Conservation (phyloP, 78 protist species). For the Planoprotostelium fungivorum region DNA sequence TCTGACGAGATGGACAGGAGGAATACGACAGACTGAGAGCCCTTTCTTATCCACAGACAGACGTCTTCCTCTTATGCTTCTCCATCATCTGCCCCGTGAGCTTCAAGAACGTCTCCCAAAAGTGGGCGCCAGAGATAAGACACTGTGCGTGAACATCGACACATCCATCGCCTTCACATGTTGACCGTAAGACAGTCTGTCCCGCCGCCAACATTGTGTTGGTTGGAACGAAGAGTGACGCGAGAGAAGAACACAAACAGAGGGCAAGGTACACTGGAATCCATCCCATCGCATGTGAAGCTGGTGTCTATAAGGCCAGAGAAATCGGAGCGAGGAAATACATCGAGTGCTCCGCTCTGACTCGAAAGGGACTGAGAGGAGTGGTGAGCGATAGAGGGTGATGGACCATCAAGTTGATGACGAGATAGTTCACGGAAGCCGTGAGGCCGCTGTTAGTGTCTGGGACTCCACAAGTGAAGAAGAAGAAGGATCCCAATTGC, state of each 20-base stretch:
- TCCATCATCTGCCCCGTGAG: slow-evolving; percentile 72
- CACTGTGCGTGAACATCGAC: slow-evolving; percentile 36
- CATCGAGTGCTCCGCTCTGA: slow-evolving; percentile 84
- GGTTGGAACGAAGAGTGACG: neutral
- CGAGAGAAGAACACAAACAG: neutral
- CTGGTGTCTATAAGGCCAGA: neutral
- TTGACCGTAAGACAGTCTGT: neutral
- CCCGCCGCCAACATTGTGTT: neutral
- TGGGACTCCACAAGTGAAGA: neutral
- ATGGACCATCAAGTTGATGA: neutral
- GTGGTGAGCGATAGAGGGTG: neutral
- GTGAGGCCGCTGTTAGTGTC: neutral
- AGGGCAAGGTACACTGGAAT: neutral
- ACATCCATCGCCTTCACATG: neutral
- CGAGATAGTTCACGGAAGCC: neutral
- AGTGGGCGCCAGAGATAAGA: slow-evolving; percentile 67
- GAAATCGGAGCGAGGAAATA: slow-evolving; percentile 23
- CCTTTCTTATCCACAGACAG: slow-evolving; percentile 89
- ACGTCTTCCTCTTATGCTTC: slow-evolving; percentile 91
- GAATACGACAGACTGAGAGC: slow-evolving; percentile 97
- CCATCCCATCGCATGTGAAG: neutral
- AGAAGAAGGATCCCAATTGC: neutral
- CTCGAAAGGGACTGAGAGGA: slow-evolving; percentile 54
- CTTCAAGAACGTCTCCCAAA: slow-evolving; percentile 68
- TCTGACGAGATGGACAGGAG: too few relatives aligned